A percentile compares a stretch with the other conserved stretches of the same genome.
phyloP scores from a whole-genome alignment of 164 flowering plant species.

The Vitis vinifera region DNA sequence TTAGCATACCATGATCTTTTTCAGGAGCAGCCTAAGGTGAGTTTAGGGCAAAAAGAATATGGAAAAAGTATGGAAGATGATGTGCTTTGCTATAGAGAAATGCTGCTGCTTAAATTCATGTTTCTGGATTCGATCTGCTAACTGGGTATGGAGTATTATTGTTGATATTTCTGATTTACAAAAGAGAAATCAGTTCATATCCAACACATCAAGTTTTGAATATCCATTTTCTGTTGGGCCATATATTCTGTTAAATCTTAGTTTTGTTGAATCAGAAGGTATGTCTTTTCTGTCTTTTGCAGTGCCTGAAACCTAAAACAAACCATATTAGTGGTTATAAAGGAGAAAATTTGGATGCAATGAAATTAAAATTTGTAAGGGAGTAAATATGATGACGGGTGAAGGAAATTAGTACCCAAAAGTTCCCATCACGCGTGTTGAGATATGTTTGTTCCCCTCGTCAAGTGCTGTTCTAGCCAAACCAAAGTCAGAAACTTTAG shows the following conservation, averaged over 20 bases:
- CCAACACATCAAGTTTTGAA: too few relatives aligned
- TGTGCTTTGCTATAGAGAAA: not conserved
- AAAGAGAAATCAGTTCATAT: too few relatives aligned
- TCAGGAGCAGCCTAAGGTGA: not conserved
- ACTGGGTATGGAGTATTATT: too few relatives aligned
- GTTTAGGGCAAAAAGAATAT: not conserved
- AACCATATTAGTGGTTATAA: too few relatives aligned
- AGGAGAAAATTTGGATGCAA: too few relatives aligned
- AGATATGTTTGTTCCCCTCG: conserved; percentile 47
- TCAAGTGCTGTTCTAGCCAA: conserved; percentile 65
- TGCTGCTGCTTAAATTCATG: not conserved
- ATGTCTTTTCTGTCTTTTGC: too few relatives aligned
- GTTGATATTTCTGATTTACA: too few relatives aligned
- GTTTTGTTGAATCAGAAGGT: too few relatives aligned
- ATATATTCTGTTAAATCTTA: not conserved
- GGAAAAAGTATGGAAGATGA: not conserved
- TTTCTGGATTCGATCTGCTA: too few relatives aligned
- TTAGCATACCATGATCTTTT: too few relatives aligned
- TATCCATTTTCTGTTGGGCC: not conserved
- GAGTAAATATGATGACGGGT: not conserved
- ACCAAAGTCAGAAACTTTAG: conserved; percentile 81
- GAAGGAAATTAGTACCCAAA: conserved; percentile 47
- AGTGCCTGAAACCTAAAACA: too few relatives aligned
- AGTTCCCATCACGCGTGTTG: conserved; percentile 80
- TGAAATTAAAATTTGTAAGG: too few relatives aligned